Evolutionary conservation across 768 basidiomycete species (phyloP).

Genomic region (Russula ochroleuca): DNA sequence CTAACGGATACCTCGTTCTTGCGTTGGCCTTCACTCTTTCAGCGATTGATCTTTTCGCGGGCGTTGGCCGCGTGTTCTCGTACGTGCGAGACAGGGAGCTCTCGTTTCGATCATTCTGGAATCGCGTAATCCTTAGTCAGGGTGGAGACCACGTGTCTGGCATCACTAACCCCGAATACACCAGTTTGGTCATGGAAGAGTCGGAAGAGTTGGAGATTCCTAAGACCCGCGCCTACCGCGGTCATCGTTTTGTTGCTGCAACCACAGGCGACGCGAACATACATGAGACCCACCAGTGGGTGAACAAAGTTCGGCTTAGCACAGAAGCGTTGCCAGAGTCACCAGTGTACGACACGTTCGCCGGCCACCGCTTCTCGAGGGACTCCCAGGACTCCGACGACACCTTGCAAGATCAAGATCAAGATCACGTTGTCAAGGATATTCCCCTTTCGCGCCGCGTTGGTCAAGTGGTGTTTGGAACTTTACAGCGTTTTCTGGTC

Average conservation of each 20-base stretch:
- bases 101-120: conserved; percentile 52
- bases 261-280: conserved; percentile 20
- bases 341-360: conserved; percentile 51
- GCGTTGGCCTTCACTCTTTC: conserved; percentile 45
- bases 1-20: conserved; percentile 58
- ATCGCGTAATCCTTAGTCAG: conserved; percentile 49
- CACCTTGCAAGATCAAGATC: conserved; percentile 49
- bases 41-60: conserved; percentile 49
- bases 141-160: conserved; percentile 32
- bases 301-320: conserved; percentile 42
- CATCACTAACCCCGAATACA: conserved; percentile 46
- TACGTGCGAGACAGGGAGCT: conserved; percentile 45
- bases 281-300: conserved; percentile 48
- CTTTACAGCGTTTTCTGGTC: conserved; percentile 60
- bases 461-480: conserved; percentile 47
- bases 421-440: conserved; percentile 19
- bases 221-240: conserved; percentile 30
- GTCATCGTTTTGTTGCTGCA: neutral
- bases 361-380: conserved; percentile 42
- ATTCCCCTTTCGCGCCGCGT: conserved; percentile 38
- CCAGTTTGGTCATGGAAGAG: conserved; percentile 52
- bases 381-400: conserved; percentile 51
- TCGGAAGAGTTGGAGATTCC: conserved; percentile 51
- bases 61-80: conserved; percentile 46
- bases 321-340: conserved; percentile 45